Percentiles rank a stretch among this genome's conserved stretches.
These are phyloP conservation scores for Murraya koenigii DNA, from an alignment of 345 rosid genomes.

Conservation along the genomic window DNA sequence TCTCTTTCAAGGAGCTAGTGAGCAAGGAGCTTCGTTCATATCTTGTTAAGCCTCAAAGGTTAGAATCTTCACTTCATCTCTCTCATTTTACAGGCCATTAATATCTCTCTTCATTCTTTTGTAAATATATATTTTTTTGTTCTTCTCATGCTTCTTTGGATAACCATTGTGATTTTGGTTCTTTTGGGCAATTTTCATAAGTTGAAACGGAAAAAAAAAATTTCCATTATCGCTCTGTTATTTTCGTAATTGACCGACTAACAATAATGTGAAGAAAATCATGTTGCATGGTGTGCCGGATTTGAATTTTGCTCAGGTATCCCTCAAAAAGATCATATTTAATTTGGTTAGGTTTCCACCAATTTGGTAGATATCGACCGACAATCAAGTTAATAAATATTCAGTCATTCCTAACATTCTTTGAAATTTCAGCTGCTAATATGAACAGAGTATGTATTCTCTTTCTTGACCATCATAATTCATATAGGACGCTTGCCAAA, in stretches of 20 bases:
- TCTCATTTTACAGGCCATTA: not conserved
- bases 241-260: not conserved
- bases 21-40: conserved; percentile 13
- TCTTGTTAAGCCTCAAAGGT: conserved; percentile 18
- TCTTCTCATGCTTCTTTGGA: not conserved
- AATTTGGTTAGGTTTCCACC: not conserved
- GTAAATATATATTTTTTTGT: not conserved
- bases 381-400: not conserved
- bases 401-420: not conserved
- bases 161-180: not conserved
- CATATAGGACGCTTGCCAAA: not conserved
- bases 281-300: not conserved
- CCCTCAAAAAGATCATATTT: not conserved
- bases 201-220: not conserved
- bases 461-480: not conserved
- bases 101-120: not conserved
- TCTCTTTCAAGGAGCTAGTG: conserved; percentile 11
- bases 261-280: not conserved
- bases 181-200: not conserved
- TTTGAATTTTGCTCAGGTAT: not conserved
- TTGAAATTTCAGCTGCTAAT: not conserved
- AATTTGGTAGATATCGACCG: not conserved
- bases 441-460: not conserved
- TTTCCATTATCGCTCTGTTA: not conserved
- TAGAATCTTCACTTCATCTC: not conserved